Conservation (phyloP, 257 asterid genomes). For the Capsicum chinense region DNA sequence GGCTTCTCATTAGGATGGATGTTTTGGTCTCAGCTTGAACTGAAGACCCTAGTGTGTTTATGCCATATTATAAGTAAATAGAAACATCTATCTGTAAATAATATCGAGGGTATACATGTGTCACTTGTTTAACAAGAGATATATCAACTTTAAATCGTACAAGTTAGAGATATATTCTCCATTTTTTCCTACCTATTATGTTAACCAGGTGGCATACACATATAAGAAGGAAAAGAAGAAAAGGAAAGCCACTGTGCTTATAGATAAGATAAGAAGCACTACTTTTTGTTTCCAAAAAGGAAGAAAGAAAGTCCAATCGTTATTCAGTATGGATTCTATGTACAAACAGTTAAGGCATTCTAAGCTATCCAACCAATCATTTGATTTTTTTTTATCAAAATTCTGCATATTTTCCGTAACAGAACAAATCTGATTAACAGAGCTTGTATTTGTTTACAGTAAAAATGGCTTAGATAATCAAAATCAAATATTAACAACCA, state of each 20-base stretch:
- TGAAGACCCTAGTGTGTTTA: neutral
- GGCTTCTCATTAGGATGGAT: conserved; percentile 63
- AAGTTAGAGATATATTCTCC: neutral
- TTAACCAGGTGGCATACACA: no score
- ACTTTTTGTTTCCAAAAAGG: no score
- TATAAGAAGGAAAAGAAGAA: no score
- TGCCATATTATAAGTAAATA: conserved; percentile 26
- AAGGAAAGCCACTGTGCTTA: neutral
- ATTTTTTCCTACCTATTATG: no score
- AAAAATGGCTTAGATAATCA: no score
- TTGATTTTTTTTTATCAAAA: conserved; percentile 58
- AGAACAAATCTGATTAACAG: conserved; percentile 3
- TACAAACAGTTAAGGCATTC: conserved; percentile 18
- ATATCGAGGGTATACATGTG: neutral
- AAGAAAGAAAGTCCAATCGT: neutral
- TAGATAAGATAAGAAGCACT: neutral
- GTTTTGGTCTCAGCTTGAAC: conserved; percentile 74
- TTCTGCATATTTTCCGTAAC: conserved; percentile 38
- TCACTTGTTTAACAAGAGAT: no score
- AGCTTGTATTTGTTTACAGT: neutral
- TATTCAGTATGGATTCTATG: conserved; percentile 19
- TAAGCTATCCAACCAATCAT: conserved; percentile 61
- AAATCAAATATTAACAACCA: no score
- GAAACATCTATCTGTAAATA: conserved; percentile 26
- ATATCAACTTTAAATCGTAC: neutral